Percentiles rank a stretch among this genome's conserved stretches.
phyloP scores from a whole-genome alignment of 345 rosid genomes.

The Theobroma cacao region DNA sequence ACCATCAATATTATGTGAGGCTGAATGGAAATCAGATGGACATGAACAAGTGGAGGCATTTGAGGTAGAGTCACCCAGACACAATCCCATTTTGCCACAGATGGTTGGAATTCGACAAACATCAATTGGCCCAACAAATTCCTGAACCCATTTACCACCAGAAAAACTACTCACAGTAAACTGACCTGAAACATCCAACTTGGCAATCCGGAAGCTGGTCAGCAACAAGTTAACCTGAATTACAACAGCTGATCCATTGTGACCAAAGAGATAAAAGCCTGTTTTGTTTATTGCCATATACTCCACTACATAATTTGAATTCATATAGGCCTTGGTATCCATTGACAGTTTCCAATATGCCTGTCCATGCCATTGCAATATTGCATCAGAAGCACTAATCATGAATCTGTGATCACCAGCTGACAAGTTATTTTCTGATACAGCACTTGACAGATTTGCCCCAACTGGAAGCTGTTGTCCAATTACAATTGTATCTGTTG shows the following conservation, averaged over 20 bases:
- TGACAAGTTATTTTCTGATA: conserved; percentile 42
- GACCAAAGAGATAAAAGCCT: conserved; percentile 58
- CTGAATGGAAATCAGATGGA: conserved; percentile 44
- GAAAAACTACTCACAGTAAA: conserved; percentile 49
- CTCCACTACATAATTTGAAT: conserved; percentile 42
- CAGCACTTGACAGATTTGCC: conserved; percentile 43
- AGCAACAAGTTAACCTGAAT: conserved; percentile 37
- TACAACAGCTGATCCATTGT: conserved; percentile 52
- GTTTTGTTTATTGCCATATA: conserved; percentile 56
- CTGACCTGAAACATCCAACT: conserved; percentile 57
- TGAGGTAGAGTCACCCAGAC: conserved; percentile 34
- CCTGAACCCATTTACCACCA: conserved; percentile 32
- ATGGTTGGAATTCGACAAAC: conserved; percentile 58
- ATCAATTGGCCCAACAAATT: conserved; percentile 57
- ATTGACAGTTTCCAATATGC: conserved; percentile 75
- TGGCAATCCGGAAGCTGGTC: conserved; percentile 56
- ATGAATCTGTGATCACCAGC: conserved; percentile 59
- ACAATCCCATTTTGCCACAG: conserved; percentile 63
- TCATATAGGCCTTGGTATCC: conserved; percentile 44
- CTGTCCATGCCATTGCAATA: conserved; percentile 58
- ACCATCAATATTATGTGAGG: conserved; percentile 26
- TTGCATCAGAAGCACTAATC: conserved; percentile 44
- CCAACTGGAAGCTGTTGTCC: conserved; percentile 57
- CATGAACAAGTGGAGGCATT: conserved; percentile 58
- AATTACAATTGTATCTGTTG: conserved; percentile 70